These are phyloP conservation scores for Trichoderma breve DNA, from an alignment of 2,329 filamentous ascomycete genomes.

Conservation along the genomic window DNA sequence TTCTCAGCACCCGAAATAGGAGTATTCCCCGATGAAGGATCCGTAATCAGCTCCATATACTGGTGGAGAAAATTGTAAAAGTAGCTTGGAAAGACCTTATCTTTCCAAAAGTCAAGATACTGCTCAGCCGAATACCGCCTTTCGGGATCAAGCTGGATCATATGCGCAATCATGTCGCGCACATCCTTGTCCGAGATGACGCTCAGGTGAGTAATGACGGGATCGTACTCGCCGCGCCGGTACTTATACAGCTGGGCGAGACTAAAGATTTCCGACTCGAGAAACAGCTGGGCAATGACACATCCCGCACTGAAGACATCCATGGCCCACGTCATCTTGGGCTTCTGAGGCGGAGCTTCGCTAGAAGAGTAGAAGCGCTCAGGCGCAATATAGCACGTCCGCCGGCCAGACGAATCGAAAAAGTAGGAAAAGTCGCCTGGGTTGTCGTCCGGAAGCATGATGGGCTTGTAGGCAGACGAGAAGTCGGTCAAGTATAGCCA, in stretches of 20 bases:
- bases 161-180: constrained; percentile 85
- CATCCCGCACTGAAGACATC: constrained; percentile 97
- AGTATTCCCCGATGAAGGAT: constrained; percentile 76
- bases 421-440: constrained; percentile 97
- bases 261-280: constrained; percentile 96
- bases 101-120: constrained; percentile 88
- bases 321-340: constrained; percentile 84
- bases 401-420: constrained; percentile 86
- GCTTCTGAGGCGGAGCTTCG: constrained; percentile 58
- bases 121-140: constrained; percentile 91
- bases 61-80: constrained; percentile 98
- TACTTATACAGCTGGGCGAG: constrained; percentile 95
- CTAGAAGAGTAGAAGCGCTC: constrained; percentile 80
- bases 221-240: constrained; percentile 87
- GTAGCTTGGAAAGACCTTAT: constrained; percentile 90
- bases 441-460: constrained; percentile 91
- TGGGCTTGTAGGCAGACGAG: constrained; percentile 91
- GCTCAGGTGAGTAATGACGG: constrained; percentile 72
- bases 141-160: constrained; percentile 93
- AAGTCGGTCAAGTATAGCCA: constrained; percentile 99
- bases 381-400: constrained; percentile 93
- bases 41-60: constrained; percentile 94
- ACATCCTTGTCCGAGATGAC: constrained; percentile 87
- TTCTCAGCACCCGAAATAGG: constrained; percentile 63
- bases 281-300: constrained; percentile 92